Evolutionary conservation across 176 grass and related monocot species (phyloP).

Genomic region (Musa troglodytarum): DNA sequence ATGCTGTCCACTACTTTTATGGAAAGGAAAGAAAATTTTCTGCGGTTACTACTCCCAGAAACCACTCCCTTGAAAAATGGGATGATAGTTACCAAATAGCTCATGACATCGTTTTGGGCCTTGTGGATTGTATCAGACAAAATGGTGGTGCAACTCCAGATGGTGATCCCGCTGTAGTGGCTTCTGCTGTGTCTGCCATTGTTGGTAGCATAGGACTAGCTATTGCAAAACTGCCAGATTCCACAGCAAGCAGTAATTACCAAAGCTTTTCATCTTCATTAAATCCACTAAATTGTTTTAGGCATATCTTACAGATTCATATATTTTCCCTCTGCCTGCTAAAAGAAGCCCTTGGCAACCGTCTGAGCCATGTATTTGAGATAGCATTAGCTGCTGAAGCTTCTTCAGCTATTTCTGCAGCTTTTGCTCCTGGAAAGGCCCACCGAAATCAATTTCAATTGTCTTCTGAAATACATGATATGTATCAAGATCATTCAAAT

Average conservation of each 20-base stretch:
- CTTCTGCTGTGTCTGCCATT: conserved; percentile 81
- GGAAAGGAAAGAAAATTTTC: conserved; percentile 65
- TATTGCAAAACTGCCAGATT: conserved; percentile 83
- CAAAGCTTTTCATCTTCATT: conserved; percentile 44
- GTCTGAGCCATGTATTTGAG: conserved; percentile 63
- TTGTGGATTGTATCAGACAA: conserved; percentile 77
- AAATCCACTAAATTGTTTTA: conserved; percentile 41
- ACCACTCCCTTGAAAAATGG: conserved; percentile 45
- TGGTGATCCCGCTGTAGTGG: conserved; percentile 59
- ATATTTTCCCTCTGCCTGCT: conserved; percentile 78
- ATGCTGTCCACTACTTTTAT: conserved; percentile 40
- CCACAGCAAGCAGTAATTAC: conserved; percentile 44
- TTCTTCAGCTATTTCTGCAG: conserved; percentile 56
- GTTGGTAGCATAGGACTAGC: conserved; percentile 59
- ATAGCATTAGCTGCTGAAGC: conserved; percentile 79
- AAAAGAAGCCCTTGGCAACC: conserved; percentile 85
- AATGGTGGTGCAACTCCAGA: conserved; percentile 59
- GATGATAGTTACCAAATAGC: conserved; percentile 82
- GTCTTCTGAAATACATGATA: conserved; percentile 74
- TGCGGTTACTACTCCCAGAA: conserved; percentile 39
- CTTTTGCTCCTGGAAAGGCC: conserved; percentile 60
- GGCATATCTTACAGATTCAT: conserved; percentile 68
- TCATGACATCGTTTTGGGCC: conserved; percentile 65
- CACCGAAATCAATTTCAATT: conserved; percentile 89
- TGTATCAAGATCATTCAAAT: conserved; percentile 66